phyloP scores from a whole-genome alignment of 2,329 filamentous ascomycete genomes.

The Atkinsonella hypoxylon region DNA sequence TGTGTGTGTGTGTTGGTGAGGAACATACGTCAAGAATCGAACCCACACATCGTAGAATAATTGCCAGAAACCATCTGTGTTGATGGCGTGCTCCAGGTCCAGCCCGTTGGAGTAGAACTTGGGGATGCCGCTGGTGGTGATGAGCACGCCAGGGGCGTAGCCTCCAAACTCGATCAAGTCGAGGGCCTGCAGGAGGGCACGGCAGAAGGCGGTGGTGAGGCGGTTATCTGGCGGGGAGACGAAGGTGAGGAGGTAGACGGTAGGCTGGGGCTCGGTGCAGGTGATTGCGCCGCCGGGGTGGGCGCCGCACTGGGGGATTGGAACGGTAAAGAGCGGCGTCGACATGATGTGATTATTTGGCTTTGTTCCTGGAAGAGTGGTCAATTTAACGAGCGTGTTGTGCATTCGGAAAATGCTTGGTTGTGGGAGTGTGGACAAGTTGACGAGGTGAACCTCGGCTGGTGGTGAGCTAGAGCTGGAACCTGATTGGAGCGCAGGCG shows the following conservation, averaged over 20 bases:
- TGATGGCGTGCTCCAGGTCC: slow-evolving; percentile 57
- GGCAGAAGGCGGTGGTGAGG: slow-evolving; percentile 55
- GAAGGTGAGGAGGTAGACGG: slow-evolving; percentile 63
- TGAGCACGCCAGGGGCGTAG: slow-evolving; percentile 57
- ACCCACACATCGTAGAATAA: slow-evolving; percentile 54
- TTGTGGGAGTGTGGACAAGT: neutral
- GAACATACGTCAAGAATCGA: slow-evolving; percentile 33
- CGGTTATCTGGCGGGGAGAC: slow-evolving; percentile 64
- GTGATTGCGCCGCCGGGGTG: slow-evolving; percentile 46
- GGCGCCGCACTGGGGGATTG: slow-evolving; percentile 35
- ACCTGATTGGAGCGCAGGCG: too few species aligned
- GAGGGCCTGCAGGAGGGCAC: slow-evolving; percentile 55
- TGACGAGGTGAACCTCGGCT: neutral
- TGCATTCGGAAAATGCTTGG: neutral
- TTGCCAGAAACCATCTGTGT: slow-evolving; percentile 49
- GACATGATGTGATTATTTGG: slow-evolving; percentile 1
- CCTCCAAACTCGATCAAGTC: slow-evolving; percentile 58
- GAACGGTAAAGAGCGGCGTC: slow-evolving; percentile 28
- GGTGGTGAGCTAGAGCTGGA: too few species aligned
- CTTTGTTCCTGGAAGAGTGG: too few species aligned
- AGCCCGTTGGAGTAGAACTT: slow-evolving; percentile 81
- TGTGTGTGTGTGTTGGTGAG: neutral
- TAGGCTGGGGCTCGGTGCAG: slow-evolving; percentile 46
- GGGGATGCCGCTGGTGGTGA: slow-evolving; percentile 61
- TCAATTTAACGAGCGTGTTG: too few species aligned